A percentile compares a stretch with the other conserved stretches of the same genome.
Conservation (phyloP, 1,284 basidiomycete species). For the Malassezia japonica region DNA sequence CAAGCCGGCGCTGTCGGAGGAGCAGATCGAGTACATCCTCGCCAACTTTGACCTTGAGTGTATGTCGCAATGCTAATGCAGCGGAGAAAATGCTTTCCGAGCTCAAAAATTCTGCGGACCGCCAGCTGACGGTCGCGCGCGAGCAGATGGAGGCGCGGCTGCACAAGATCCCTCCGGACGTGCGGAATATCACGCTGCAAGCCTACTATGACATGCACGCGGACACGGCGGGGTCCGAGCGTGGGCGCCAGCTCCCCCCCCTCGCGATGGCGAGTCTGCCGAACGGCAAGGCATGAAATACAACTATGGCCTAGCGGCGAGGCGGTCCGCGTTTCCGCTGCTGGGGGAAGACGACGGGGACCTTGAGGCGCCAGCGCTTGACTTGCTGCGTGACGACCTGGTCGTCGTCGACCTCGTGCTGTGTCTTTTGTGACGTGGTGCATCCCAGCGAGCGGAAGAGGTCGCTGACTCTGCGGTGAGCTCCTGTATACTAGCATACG, state of each 20-base stretch:
- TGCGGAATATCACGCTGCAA: slow-evolving; percentile 11
- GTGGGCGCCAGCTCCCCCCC: slow-evolving; percentile 14
- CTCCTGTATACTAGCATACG: neutral
- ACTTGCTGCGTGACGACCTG: slow-evolving; percentile 11
- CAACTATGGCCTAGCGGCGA: slow-evolving; percentile 5
- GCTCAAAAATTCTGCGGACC: slow-evolving; percentile 11
- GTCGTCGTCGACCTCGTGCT: slow-evolving; percentile 9
- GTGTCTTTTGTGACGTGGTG: slow-evolving; percentile 20
- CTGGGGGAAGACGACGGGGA: slow-evolving; percentile 15
- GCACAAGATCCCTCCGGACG: slow-evolving; percentile 12
- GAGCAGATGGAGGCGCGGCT: slow-evolving; percentile 16
- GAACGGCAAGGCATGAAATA: neutral
- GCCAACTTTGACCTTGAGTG: slow-evolving; percentile 17
- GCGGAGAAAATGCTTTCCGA: slow-evolving; percentile 12
- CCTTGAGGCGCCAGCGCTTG: slow-evolving; percentile 28
- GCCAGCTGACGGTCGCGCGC: slow-evolving; percentile 7
- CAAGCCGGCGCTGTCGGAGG: neutral
- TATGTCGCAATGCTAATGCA: slow-evolving; percentile 4
- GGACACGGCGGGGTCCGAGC: slow-evolving; percentile 8
- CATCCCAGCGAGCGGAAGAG: slow-evolving; percentile 29
- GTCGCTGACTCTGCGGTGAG: slow-evolving; percentile 19
- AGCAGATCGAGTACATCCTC: slow-evolving; percentile 14
- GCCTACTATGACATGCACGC: slow-evolving; percentile 20
- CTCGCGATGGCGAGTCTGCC: slow-evolving; percentile 16
- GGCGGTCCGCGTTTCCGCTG: slow-evolving; percentile 14